Percentiles rank a stretch among this genome's conserved stretches.
These are phyloP conservation scores for Cyathus striatus DNA, from an alignment of 768 basidiomycete species.

Conservation along the genomic window DNA sequence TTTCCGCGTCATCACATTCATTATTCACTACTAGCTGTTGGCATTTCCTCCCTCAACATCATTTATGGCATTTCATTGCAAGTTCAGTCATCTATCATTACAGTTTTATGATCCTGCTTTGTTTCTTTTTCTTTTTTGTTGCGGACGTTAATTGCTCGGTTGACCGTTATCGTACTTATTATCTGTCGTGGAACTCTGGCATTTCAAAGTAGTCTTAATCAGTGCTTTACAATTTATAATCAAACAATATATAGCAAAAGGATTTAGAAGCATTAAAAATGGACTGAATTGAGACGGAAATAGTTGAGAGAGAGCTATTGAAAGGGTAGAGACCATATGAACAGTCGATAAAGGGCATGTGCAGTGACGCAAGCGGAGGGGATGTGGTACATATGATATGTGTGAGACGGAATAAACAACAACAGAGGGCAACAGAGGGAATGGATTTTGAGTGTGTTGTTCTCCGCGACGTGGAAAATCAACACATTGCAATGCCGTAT, in stretches of 20 bases:
- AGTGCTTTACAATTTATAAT: no score
- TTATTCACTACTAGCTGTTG: constrained; percentile 9
- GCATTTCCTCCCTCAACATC: constrained; percentile 3
- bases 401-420: neutral
- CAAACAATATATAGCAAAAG: no score
- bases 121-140: neutral
- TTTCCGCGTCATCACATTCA: constrained; percentile 4
- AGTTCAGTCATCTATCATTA: neutral
- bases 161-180: neutral
- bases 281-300: no score
- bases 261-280: no score
- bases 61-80: neutral
- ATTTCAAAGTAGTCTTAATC: no score
- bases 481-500: constrained; percentile 13
- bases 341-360: neutral
- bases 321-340: neutral
- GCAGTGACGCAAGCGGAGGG: neutral
- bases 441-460: constrained; percentile 5
- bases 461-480: constrained; percentile 18
- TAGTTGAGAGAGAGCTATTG: no score
- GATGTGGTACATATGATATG: no score
- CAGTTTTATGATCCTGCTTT: neutral
- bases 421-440: constrained; percentile 1
- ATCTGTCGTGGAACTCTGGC: neutral
- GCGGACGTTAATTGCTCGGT: neutral